Percentiles rank a stretch among this genome's conserved stretches.
Evolutionary conservation across 2,329 filamentous ascomycete species (phyloP).

Genomic region (Dothistroma pini): DNA sequence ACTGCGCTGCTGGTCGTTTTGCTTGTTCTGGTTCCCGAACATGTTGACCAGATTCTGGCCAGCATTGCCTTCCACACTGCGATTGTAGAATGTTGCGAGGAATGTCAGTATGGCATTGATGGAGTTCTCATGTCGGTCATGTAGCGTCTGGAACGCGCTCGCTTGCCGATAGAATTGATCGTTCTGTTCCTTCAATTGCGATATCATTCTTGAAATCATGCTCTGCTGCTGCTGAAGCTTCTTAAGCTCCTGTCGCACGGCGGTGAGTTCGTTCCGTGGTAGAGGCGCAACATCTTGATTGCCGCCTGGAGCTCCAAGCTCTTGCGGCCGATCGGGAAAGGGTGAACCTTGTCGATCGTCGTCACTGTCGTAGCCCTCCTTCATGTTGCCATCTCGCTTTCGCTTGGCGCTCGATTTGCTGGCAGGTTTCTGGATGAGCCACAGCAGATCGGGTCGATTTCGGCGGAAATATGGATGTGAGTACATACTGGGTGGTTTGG

Average conservation of each 20-base stretch:
- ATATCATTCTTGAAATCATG: constrained; percentile 78
- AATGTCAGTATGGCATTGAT: constrained; percentile 99
- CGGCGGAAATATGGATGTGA: constrained; percentile 95
- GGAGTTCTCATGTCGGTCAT: constrained; percentile 95
- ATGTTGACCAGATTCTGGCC: constrained; percentile 78
- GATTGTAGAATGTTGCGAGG: constrained; percentile 91
- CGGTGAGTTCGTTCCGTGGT: constrained; percentile 68
- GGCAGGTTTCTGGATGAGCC: constrained; percentile 95
- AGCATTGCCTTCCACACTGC: constrained; percentile 81
- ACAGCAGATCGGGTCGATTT: constrained; percentile 85
- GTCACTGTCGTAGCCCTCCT: constrained; percentile 69
- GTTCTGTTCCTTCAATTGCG: constrained; percentile 77
- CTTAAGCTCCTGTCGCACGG: constrained; percentile 74
- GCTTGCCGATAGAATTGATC: constrained; percentile 85
- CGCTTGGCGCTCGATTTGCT: constrained; percentile 54
- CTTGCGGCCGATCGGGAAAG: constrained; percentile 24
- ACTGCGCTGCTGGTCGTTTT: constrained; percentile 46
- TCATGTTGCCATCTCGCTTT: constrained; percentile 55
- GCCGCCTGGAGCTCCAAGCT: constrained; percentile 31
- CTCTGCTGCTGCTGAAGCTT: constrained; percentile 82
- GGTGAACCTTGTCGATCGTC: constrained; percentile 48
- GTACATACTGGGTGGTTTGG: constrained; percentile 95
- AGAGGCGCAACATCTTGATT: constrained; percentile 49
- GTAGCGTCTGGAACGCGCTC: constrained; percentile 80
- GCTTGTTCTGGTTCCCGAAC: constrained; percentile 56